Evolutionary conservation across 1,284 basidiomycete species (phyloP).

Genomic region (Kwoniella shivajii): DNA sequence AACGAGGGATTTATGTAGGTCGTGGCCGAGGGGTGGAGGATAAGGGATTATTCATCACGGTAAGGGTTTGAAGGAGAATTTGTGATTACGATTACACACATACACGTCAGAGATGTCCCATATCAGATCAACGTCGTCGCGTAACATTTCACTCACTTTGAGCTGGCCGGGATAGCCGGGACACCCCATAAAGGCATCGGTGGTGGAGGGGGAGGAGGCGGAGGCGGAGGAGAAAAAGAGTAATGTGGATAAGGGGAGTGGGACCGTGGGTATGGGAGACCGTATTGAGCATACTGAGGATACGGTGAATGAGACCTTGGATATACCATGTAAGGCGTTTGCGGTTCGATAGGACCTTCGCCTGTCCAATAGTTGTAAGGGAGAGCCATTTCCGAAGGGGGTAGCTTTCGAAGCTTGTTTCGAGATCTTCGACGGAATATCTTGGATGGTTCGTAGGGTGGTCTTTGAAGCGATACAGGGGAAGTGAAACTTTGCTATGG

Average conservation of each 20-base stretch:
- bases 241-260: neutral
- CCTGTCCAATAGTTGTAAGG: conserved; percentile 11
- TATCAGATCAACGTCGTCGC: neutral
- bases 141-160: conserved; percentile 11
- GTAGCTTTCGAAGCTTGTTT: conserved; percentile 14
- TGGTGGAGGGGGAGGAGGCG: neutral
- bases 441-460: neutral
- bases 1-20: neutral
- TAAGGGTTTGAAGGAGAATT: neutral
- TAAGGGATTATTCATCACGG: neutral
- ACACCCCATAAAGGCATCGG: conserved; percentile 3
- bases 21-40: neutral
- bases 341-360: neutral
- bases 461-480: too few relatives aligned
- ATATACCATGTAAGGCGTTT: neutral
- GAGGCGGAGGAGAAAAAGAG: neutral
- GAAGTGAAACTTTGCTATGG: too few relatives aligned
- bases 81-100: neutral
- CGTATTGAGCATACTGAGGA: too few relatives aligned
- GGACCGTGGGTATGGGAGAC: neutral
- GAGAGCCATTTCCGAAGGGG: conserved; percentile 9
- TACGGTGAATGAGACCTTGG: too few relatives aligned
- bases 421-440: neutral
- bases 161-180: conserved; percentile 11
- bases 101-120: conserved; percentile 2